Base-by-base conservation (phyloP, 2,329 filamentous ascomycete species). In the Rhinocladiella mackenziei region DNA sequence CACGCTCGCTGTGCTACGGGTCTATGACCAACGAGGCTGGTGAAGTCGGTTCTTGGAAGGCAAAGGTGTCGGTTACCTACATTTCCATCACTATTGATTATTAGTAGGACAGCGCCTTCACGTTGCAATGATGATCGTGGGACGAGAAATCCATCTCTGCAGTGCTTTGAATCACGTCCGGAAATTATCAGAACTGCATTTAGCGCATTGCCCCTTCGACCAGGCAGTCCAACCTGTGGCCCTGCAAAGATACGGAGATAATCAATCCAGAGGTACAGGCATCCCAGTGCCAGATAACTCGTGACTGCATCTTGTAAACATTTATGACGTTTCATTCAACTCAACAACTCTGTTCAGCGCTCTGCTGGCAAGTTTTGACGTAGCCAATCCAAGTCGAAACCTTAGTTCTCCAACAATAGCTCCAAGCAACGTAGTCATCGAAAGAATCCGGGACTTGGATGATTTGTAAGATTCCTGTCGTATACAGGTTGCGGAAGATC, bases 361-460 rank as follows among this genome's bases (percentile, higher is more conserved):
- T 18, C 6, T 23, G 28, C 22, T 43, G 39, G 39, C 39, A 36
- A 9, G 4, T 13, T 14, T 43, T 43, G 22, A 22, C 36, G 14
- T 29, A 29, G 23, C 30, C 25, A 17, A 30, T 28, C 36, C 36
- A 39, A n/a, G 15, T 3, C 3, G 13, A n/a, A 13, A 15, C 14
- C 36, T 29, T 20, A 11, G 9, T 26, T 11, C 44, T 39, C 44
- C 44, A 48, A 23, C 44, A 48, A 33, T 48, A 48, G 39, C 44
- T 48, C 19, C 43, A 30, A 25, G 44, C 44, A 23, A 32, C 36
- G 33, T 43, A 48, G 10, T 37, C 25, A 4, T 18, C 15, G 13
- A 33, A 39, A 7, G 22, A 30, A 9, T 14, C 20, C 11, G 25
- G 7, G 8, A 25, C 28, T 13, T 25, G 36, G 19, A 39, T 25